Evolutionary conservation across 345 rosid species (phyloP), one percentile per base, ranked within the genome.

Genomic region (Excoecaria cochinchinensis): DNA sequence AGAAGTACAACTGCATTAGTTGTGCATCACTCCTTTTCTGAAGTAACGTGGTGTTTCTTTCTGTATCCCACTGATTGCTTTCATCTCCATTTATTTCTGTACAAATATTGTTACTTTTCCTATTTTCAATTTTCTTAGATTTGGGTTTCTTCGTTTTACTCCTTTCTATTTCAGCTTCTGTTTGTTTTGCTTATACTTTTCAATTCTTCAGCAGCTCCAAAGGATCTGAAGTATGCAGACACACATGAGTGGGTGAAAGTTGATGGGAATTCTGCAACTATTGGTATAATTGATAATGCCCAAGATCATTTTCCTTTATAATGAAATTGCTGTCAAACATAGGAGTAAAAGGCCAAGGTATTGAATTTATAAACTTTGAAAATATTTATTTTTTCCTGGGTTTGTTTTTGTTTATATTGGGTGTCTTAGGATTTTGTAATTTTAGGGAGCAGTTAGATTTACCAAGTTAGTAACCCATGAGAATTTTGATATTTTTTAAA

Each of bases 251-350:
- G 99, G 99, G 97, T 87, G 73, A 96, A 88, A 84, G 90, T 90
- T 47, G 88, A 90, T 12, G 97, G 92, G 46, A 88, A 84, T 25
- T 78, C 91, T 74, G 97, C 95, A 11, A 92, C 89, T 0, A 73
- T 96, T 74, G 98, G 99, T 67, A 92, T 96, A 77, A 96, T 97
- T 5, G 95, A 96, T 85, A 98, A 96, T 69, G 98, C 99, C 5
- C 98, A 96, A 76, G 97, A 90, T 75, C 99, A 96, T 80, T 85
- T 96, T n/a, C n/a, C n/a, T n/a, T n/a, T n/a, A n/a, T n/a, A n/a
- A n/a, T n/a, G n/a, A n/a, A n/a, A n/a, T n/a, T n/a, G n/a, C n/a
- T n/a, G n/a, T n/a, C n/a, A n/a, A n/a, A n/a, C n/a, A n/a, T n/a
- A n/a, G n/a, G n/a, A n/a, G n/a, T n/a, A n/a, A n/a, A n/a, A n/a